Base-by-base conservation (phyloP, 345 rosid genomes). In the Pistacia atlantica region DNA sequence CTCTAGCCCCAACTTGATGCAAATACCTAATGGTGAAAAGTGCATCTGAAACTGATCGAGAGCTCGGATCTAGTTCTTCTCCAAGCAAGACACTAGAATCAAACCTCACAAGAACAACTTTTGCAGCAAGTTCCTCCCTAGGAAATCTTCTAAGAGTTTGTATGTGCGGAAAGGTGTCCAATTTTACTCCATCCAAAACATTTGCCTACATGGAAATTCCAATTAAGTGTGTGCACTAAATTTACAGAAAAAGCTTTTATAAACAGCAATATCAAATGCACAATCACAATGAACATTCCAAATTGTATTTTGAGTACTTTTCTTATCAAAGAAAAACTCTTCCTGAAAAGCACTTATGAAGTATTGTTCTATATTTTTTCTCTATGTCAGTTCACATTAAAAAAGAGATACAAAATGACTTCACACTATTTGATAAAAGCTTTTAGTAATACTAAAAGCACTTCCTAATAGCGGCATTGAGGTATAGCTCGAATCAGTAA, bases 91-190 rank as follows among this genome's bases (percentile, higher is more conserved):
- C 67, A 76, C 77, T 56, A 58, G 86, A 81, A 76, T 91, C 95
- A 79, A 91, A 89, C 75, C 93, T 91, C 78, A 91, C 90, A 86
- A 91, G 80, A 61, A 84, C 91, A 84, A 91, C 89, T 88, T 86
- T 91, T 42, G 66, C 85, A 74, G 64, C 67, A 70, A 91, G 90
- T 78, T 82, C 86, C 75, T 85, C 84, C 80, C 75, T 80, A 0
- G 91, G 89, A 80, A 91, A 82, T 35, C 72, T 71, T 67, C 80
- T 80, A 69, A 91, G 93, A 83, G 87, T 86, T 81, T 89, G 95
- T 79, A 91, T 33, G 22, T 71, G 64, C 3, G 95, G 95, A n/a
- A 91, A 71, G 75, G 25, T 60, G 58, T 79, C 87, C 12, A 68
- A 73, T 77, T 78, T 88, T 62, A 63, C 80, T 48, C 49, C 84